A percentile compares a stretch with the other conserved stretches of the same genome.
phyloP scores from a whole-genome alignment of 1,284 basidiomycete genomes.

The Naganishia albida region DNA sequence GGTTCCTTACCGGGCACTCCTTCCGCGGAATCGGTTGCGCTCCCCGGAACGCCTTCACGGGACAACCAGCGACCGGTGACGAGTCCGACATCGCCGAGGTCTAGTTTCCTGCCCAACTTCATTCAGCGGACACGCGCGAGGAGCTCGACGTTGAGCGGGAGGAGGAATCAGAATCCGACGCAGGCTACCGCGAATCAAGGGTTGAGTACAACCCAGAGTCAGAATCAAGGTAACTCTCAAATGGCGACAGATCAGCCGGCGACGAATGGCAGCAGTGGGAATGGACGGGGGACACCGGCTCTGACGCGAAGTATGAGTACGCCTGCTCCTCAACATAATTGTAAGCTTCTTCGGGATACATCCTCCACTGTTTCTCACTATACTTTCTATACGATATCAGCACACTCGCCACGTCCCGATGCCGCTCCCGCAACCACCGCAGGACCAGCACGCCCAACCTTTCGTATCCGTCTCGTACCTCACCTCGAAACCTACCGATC shows the following conservation, averaged over 20 bases:
- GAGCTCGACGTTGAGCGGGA: slow-evolving; percentile 44
- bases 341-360: not conserved
- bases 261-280: not conserved
- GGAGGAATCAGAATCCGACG: slow-evolving; percentile 35
- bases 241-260: slow-evolving; percentile 29
- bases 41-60: slow-evolving; percentile 3
- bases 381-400: not conserved
- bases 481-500: slow-evolving; percentile 88
- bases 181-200: slow-evolving; percentile 22
- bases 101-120: slow-evolving; percentile 50
- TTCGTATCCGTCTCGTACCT: slow-evolving; percentile 78
- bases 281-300: slow-evolving; percentile 34
- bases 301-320: slow-evolving; percentile 45
- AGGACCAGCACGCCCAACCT: slow-evolving; percentile 39
- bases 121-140: slow-evolving; percentile 47
- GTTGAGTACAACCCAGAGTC: slow-evolving; percentile 4
- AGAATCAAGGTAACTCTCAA: slow-evolving; percentile 33
- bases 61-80: slow-evolving; percentile 16
- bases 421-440: not conserved
- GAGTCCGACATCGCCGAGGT: slow-evolving; percentile 45
- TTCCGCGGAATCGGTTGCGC: not conserved
- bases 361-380: not conserved
- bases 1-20: slow-evolving; percentile 18
- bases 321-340: slow-evolving; percentile 32
- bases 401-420: not conserved